phyloP scores from a whole-genome alignment of 2,329 filamentous ascomycete genomes.

The Diaporthe ampelina region DNA sequence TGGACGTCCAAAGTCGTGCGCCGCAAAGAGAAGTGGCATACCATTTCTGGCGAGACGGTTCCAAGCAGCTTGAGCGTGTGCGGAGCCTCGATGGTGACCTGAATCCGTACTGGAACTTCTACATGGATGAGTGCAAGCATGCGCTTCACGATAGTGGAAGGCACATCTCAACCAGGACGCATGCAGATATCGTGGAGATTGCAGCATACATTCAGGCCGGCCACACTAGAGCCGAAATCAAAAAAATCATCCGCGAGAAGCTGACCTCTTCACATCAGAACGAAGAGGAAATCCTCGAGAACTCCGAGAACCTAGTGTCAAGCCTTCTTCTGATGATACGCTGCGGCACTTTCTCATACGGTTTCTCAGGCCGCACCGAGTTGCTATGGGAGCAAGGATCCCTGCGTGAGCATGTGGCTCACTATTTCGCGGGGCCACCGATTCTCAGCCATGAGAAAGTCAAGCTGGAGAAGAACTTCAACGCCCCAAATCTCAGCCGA shows the following conservation, averaged over 20 bases:
- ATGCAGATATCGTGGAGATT: slow-evolving; percentile 30
- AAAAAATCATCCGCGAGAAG: slow-evolving; percentile 8
- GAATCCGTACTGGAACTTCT: slow-evolving; percentile 26
- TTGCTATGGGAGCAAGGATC: slow-evolving; percentile 8
- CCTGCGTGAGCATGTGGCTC: neutral
- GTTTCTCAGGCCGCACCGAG: slow-evolving; percentile 23
- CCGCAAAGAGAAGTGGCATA: neutral
- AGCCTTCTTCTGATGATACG: slow-evolving; percentile 26
- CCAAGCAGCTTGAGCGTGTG: neutral
- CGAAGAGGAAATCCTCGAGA: slow-evolving; percentile 21
- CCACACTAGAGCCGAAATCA: neutral
- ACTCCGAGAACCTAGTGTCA: slow-evolving; percentile 1
- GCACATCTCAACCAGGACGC: slow-evolving; percentile 7
- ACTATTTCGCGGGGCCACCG: neutral
- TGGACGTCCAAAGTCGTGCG: neutral
- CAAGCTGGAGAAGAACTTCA: slow-evolving; percentile 46
- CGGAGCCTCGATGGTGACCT: neutral
- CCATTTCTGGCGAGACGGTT: neutral
- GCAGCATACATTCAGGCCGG: slow-evolving; percentile 14
- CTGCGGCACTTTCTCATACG: slow-evolving; percentile 2
- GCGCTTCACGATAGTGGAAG: slow-evolving; percentile 19
- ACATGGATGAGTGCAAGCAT: neutral
- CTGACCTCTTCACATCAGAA: slow-evolving; percentile 14
- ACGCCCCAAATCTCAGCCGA: slow-evolving; percentile 44
- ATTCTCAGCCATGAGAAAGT: slow-evolving; percentile 30